These are phyloP conservation scores for Penium margaritaceum DNA, from an alignment of 139 green algal species.

Conservation along the genomic window DNA sequence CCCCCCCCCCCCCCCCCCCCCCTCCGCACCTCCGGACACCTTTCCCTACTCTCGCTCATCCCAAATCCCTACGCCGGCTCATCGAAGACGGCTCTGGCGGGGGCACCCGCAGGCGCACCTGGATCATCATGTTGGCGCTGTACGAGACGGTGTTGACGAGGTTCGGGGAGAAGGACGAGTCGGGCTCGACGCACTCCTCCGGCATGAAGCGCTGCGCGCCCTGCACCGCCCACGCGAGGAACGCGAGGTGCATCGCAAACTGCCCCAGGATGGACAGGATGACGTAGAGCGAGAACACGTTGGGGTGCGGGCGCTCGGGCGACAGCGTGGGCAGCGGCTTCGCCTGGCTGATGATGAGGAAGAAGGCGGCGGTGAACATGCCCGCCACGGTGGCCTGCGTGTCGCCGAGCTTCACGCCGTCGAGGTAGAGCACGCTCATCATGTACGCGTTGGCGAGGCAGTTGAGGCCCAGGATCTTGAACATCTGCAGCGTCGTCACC, in stretches of 20 bases:
- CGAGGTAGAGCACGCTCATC: conserved; percentile 84
- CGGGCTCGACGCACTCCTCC: conserved; percentile 65
- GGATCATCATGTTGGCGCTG: conserved; percentile 76
- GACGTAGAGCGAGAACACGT: conserved; percentile 86
- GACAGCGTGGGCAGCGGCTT: conserved; percentile 74
- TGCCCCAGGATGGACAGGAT: conserved; percentile 85
- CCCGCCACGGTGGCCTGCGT: conserved; percentile 48
- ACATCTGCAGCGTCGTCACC: conserved; percentile 82
- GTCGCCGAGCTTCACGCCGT: conserved; percentile 61
- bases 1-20: no score
- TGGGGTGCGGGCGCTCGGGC: conserved; percentile 73
- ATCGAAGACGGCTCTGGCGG: background rate
- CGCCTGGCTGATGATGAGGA: conserved; percentile 87
- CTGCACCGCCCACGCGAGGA: conserved; percentile 56
- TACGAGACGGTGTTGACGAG: conserved; percentile 95
- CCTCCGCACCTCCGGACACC: background rate
- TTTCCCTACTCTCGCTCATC: background rate
- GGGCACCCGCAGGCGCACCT: no score
- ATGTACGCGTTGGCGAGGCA: conserved; percentile 87
- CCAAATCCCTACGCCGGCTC: background rate
- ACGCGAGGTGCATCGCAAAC: conserved; percentile 71
- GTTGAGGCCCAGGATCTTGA: conserved; percentile 97
- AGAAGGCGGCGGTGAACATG: conserved; percentile 72
- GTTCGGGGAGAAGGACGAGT: conserved; percentile 87
- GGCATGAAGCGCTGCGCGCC: conserved; percentile 39